Percentiles rank a stretch among this genome's conserved stretches.
Evolutionary conservation across 495 filamentous ascomycete species (phyloP).

Genomic region (Aspergillus steynii): DNA sequence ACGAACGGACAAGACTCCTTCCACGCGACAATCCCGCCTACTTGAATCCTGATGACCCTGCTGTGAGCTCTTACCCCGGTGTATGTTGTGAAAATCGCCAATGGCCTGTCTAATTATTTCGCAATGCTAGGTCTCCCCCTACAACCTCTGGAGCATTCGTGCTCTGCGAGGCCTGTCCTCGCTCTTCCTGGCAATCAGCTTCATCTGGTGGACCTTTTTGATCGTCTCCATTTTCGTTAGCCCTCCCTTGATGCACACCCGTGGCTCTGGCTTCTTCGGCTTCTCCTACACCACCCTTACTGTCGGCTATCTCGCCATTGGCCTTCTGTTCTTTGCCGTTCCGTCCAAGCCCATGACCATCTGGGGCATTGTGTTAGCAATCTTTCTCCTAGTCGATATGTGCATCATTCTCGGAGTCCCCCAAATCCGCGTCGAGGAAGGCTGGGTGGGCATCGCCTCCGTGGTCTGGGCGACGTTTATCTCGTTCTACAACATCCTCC

Average conservation of each 20-base stretch:
- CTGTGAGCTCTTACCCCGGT: constrained; percentile 52
- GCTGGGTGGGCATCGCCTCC: constrained; percentile 84
- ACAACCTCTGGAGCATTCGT: constrained; percentile 90
- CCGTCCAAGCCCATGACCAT: constrained; percentile 77
- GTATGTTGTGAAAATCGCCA: background rate
- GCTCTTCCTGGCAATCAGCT: constrained; percentile 68
- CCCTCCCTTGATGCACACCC: constrained; percentile 77
- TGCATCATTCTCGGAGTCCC: constrained; percentile 74
- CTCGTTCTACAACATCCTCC: constrained; percentile 59
- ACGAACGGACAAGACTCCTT: constrained; percentile 77
- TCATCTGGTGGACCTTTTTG: constrained; percentile 88
- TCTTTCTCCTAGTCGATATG: constrained; percentile 76
- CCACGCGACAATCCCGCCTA: constrained; percentile 61
- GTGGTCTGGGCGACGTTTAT: constrained; percentile 75
- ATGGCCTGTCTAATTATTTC: constrained; percentile 1
- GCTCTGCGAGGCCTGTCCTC: constrained; percentile 72
- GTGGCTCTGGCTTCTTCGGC: constrained; percentile 87
- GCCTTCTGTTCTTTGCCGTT: constrained; percentile 82
- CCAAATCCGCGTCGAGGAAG: constrained; percentile 75
- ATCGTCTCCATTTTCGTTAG: constrained; percentile 86
- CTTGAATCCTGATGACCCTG: constrained; percentile 91
- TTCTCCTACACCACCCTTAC: constrained; percentile 79
- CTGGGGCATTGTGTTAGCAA: constrained; percentile 61
- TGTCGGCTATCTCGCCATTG: constrained; percentile 67
- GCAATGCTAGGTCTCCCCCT: constrained; percentile 73